phyloP scores from a whole-genome alignment of 2,329 filamentous ascomycete species.

The Cladophialophora psammophila region DNA sequence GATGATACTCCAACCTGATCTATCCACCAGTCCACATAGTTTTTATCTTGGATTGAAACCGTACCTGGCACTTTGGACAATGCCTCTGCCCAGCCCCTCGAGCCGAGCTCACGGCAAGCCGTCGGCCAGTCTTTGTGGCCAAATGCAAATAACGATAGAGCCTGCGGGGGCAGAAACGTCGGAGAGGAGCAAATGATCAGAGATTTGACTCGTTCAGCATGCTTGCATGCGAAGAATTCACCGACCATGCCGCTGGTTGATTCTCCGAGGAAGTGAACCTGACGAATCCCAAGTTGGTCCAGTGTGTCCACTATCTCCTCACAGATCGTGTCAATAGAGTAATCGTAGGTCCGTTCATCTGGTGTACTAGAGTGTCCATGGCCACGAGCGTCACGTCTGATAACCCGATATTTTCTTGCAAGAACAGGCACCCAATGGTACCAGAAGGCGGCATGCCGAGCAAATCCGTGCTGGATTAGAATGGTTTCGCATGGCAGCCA shows the following conservation, averaged over 20 bases:
- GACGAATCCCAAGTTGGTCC: conserved; percentile 3
- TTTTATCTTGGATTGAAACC: not conserved
- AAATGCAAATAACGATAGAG: too few relatives aligned
- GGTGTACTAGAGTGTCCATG: conserved; percentile 4
- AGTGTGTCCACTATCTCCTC: conserved; percentile 11
- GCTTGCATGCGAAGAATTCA: not conserved
- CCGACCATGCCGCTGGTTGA: conserved; percentile 6
- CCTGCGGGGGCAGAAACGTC: not conserved
- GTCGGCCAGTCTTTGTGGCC: not conserved
- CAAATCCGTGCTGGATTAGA: conserved; percentile 10
- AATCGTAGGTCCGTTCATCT: not conserved
- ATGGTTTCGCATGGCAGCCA: not conserved
- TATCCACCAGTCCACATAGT: conserved; percentile 12
- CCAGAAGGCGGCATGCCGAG: conserved; percentile 7
- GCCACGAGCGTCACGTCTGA: conserved; percentile 5
- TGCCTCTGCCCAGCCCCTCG: not conserved
- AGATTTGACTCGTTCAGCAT: not conserved
- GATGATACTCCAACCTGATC: not conserved
- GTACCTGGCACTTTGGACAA: not conserved
- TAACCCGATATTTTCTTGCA: not conserved
- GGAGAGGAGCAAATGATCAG: conserved; percentile 7
- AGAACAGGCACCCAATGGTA: conserved; percentile 4
- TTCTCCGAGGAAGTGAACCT: conserved; percentile 19
- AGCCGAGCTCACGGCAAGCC: not conserved
- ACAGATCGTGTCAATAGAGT: not conserved